Conservation (phyloP, 495 filamentous ascomycete genomes). For the Amphirosellinia nigrospora region DNA sequence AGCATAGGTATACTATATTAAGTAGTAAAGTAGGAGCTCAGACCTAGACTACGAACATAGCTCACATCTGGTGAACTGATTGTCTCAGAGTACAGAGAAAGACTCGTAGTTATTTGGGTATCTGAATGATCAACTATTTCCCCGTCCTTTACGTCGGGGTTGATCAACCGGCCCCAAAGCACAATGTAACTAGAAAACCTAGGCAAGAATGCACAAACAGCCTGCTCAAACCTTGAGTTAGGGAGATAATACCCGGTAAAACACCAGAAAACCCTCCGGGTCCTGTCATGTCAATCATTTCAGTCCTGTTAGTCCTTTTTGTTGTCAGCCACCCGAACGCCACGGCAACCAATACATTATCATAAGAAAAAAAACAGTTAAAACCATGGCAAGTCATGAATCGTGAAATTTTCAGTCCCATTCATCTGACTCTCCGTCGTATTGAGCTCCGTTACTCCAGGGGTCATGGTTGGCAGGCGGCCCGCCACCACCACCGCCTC, state of each 20-base stretch:
- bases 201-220: background rate
- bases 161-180: background rate
- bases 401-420: constrained; percentile 10
- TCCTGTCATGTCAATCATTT: background rate
- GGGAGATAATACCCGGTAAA: constrained; percentile 1
- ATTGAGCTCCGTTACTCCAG: constrained; percentile 2
- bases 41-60: background rate
- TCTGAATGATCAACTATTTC: constrained; percentile 7
- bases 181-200: background rate
- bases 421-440: constrained; percentile 13
- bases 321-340: background rate
- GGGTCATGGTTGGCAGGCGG: constrained; percentile 17
- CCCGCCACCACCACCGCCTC: constrained; percentile 27
- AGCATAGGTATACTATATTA: background rate
- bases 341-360: constrained; percentile 10
- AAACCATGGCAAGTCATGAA: background rate
- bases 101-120: constrained; percentile 2
- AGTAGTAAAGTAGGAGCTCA: background rate
- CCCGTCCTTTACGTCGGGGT: background rate
- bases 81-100: background rate
- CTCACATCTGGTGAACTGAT: background rate
- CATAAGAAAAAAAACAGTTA: background rate
- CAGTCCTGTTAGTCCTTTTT: background rate
- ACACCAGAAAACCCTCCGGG: background rate
- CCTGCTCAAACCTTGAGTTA: background rate